Conservation (phyloP, 2,329 filamentous ascomycete species). For the Aaosphaeria pasadenensis region DNA sequence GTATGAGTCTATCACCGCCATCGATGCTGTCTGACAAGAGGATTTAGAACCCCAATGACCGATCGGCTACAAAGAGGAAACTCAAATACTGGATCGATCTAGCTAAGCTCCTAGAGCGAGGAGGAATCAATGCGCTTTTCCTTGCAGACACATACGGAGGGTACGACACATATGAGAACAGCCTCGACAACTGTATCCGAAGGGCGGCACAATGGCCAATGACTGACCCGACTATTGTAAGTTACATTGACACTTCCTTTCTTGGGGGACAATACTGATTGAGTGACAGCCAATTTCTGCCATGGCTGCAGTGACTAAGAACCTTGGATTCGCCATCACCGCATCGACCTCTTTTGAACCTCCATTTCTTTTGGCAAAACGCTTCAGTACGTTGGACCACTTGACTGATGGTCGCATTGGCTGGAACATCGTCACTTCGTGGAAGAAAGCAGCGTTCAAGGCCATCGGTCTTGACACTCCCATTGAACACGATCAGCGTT, state of each 20-base stretch:
- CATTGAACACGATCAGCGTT: conserved; percentile 61
- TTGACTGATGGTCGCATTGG: conserved; percentile 60
- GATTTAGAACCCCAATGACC: conserved; percentile 57
- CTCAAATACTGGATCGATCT: conserved; percentile 64
- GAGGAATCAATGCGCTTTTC: conserved; percentile 63
- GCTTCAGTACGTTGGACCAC: conserved; percentile 62
- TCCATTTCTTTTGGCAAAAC: conserved; percentile 60
- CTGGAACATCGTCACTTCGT: conserved; percentile 66
- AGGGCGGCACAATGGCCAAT: conserved; percentile 64
- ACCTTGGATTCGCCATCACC: conserved; percentile 61
- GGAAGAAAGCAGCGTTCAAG: conserved; percentile 62
- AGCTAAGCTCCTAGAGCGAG: conserved; percentile 60
- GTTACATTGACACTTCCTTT: background rate
- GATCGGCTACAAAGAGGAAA: conserved; percentile 58
- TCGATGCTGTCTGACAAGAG: conserved; percentile 1
- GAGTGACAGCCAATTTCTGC: conserved; percentile 46
- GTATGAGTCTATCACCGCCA: background rate
- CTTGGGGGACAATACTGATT: conserved; percentile 1
- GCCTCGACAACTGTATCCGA: conserved; percentile 59
- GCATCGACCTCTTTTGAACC: conserved; percentile 62
- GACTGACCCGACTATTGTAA: conserved; percentile 61
- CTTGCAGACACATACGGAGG: conserved; percentile 65
- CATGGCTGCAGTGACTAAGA: conserved; percentile 66
- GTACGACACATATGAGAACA: conserved; percentile 61
- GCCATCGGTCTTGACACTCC: conserved; percentile 58